Evolutionary conservation across 2,329 filamentous ascomycete species (phyloP).

Genomic region (Cytospora piceae): DNA sequence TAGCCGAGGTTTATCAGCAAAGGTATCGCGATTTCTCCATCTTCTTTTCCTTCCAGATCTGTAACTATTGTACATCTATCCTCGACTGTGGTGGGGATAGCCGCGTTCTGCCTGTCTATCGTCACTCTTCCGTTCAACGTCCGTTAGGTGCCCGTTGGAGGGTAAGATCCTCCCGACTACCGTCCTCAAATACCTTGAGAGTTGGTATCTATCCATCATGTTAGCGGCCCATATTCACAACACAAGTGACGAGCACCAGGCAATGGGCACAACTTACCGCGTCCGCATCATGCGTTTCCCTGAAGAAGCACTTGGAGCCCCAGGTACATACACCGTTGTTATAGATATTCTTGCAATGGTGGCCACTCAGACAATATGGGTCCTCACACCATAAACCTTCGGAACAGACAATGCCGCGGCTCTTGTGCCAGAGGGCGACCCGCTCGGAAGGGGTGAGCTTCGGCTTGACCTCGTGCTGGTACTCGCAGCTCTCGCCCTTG

Average conservation of each 20-base stretch:
- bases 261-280: neutral
- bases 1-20: neutral
- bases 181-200: conserved; percentile 18
- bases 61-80: neutral
- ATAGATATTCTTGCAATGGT: conserved; percentile 30
- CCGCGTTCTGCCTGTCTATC: neutral
- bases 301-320: conserved; percentile 28
- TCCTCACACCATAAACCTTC: conserved; percentile 24
- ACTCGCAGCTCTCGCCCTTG: conserved; percentile 20
- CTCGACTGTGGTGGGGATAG: neutral
- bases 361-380: conserved; percentile 25
- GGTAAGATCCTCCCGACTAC: conserved; percentile 17
- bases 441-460: conserved; percentile 20
- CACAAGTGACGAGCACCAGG: neutral
- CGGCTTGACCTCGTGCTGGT: conserved; percentile 21
- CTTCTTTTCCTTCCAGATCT: neutral
- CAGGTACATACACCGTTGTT: conserved; percentile 18
- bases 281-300: conserved; percentile 24
- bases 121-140: neutral
- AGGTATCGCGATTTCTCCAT: neutral
- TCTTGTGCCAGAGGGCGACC: conserved; percentile 30
- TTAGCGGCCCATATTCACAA: neutral
- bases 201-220: conserved; percentile 4
- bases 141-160: neutral
- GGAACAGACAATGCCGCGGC: conserved; percentile 24